Evolutionary conservation across 176 grass and related monocot genomes (phyloP).

Genomic region (Eragrostis nindensis): DNA sequence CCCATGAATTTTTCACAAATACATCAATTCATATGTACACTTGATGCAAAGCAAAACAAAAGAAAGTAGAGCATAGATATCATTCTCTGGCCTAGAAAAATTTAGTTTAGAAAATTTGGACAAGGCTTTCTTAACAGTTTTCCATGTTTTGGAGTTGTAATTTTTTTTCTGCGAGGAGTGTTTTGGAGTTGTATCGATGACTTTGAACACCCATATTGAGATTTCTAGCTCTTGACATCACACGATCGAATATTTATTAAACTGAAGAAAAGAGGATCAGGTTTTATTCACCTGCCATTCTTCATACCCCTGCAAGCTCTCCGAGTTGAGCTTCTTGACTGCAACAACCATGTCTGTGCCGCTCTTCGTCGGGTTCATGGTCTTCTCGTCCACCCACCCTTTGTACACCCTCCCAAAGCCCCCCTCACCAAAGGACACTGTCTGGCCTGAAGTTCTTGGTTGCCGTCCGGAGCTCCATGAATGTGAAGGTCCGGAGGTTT

Average conservation of each 20-base stretch:
- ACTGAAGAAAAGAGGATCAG: neutral
- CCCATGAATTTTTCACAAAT: too few species aligned
- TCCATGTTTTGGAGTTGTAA: too few species aligned
- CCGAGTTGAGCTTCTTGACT: constrained; percentile 83
- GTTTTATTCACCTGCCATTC: constrained; percentile 90
- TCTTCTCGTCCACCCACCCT: constrained; percentile 91
- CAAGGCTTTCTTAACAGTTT: too few species aligned
- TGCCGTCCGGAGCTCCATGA: constrained; percentile 61
- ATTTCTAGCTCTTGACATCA: too few species aligned
- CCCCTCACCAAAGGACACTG: constrained; percentile 64
- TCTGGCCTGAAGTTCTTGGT: constrained; percentile 77
- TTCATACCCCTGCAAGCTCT: constrained; percentile 82
- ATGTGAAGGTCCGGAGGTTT: constrained; percentile 78
- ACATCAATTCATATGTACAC: too few species aligned
- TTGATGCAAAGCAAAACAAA: too few species aligned
- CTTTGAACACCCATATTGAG: too few species aligned
- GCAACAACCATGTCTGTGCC: constrained; percentile 60
- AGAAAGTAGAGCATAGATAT: too few species aligned
- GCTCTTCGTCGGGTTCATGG: constrained; percentile 51
- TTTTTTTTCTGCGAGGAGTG: too few species aligned
- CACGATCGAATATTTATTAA: neutral
- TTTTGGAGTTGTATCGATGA: too few species aligned
- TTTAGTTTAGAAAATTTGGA: too few species aligned
- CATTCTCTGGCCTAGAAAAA: too few species aligned
- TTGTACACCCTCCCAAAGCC: constrained; percentile 87